Evolutionary conservation across 495 filamentous ascomycete genomes (phyloP), one percentile per base, ranked within the genome.

Genomic region (Lepraria neglecta): DNA sequence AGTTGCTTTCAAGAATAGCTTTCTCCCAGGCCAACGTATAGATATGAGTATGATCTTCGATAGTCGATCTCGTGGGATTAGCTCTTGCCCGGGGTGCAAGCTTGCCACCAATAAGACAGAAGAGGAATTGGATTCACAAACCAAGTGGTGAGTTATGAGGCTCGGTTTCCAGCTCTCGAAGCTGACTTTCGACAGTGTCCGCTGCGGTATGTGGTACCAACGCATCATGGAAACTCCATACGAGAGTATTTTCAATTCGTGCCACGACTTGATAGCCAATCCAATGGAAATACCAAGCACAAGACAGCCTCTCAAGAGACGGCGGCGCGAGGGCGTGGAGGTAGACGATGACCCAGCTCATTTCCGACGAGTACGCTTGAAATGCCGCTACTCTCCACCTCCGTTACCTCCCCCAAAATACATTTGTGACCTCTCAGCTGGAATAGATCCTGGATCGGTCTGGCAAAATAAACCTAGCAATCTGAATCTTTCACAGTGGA

Each of bases 31-130:
- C 44, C 33, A 27, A n/a, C 40, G 11, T 21, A 6, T 63, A n/a
- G 55, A 45, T 43, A 58, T 63, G 61, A 58, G 35, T 38, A 53
- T 63, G 54, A 6, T 51, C 35, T 63, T 63, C 46, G n/a, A 58
- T 21, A 4, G 12, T 27, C 2, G 6, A 14, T 0, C 3, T 12
- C 0, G 2, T 4, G 0, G 3, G 6, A 1, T 4, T 6, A 53
- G 28, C 15, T 33, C 45, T 17, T 63, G 55, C 44, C 61, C 54
- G 28, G 44, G 35, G 27, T 53, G 52, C 46, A 28, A 60, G 0
- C 17, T 52, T n/a, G 14, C 10, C 35, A 33, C 48, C 27, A 9
- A 7, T 30, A 19, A 45, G 30, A 35, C 19, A 10, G 7, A 45
- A 27, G 15, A 60, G 12, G 7, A 9, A 21, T 3, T 30, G 28